Base-by-base conservation (phyloP, 1,139 yeast genomes). In the Candida sojae region DNA sequence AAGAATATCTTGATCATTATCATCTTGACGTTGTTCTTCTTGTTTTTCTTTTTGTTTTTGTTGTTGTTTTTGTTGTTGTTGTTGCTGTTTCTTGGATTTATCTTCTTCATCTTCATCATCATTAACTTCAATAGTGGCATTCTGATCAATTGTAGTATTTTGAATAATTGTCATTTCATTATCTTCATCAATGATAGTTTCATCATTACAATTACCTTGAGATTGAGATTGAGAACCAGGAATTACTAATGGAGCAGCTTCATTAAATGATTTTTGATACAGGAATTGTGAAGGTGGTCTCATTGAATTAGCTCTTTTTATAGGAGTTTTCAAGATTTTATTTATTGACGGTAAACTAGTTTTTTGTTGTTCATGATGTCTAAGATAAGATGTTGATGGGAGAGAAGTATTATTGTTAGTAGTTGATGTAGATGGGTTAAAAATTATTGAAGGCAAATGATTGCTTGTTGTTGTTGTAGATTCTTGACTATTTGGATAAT, bases 311-410 rank as follows among this genome's bases (percentile, higher is more conserved):
- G 72, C 61, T 52, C 64, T 62, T 58, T 71, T 67, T 53, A 74
- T 68, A 31, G 80, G 80, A 2, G 80, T 75, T 52, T 73, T 73
- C 57, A 75, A 68, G 45, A 75, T 75, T 53, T 73, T 75, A 53
- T 70, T 71, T 47, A 75, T 75, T 28, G 79, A 63, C 26, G 80
- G 80, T 46, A 71, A 62, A 40, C 45, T 45, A 23, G 51, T 48
- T 12, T 25, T 26, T 12, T 25, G 34, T n/a, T 32, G 34, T n/a
- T 32, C 31, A 7, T 40, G 44, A 32, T 43, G 33, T 41, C 31
- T 34, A 34, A 46, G 36, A 39, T 48, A 41, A 28, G 45, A 46
- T 10, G 53, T 39, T 9, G 43, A 45, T 28, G 30, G 17, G 26
- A 13, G n/a, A 38, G 48, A 41, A 5, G 34, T 29, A 11, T 21